Evolutionary conservation across 139 green algal species (phyloP).

Genomic region (Cymbomonas tetramitiformis): DNA sequence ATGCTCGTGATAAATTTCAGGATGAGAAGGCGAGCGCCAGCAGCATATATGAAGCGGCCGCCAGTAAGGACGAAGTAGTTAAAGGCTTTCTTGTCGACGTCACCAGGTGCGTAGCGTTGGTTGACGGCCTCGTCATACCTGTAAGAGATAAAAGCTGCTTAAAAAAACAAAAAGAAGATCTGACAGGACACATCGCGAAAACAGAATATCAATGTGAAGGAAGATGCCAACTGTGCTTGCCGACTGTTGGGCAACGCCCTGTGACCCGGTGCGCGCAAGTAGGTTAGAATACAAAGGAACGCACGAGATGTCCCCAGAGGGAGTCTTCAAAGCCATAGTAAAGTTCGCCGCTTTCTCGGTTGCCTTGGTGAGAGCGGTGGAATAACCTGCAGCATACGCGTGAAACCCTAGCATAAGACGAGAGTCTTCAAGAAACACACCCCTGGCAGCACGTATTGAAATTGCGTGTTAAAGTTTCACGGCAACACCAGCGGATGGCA

Average conservation of each 20-base stretch:
- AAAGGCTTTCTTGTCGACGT: slow-evolving; percentile 76
- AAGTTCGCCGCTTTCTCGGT: slow-evolving; percentile 1
- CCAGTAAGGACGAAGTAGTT: slow-evolving; percentile 92
- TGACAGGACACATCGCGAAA: background rate
- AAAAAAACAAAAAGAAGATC: background rate
- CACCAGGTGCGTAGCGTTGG: slow-evolving; percentile 48
- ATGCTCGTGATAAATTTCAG: slow-evolving; percentile 95
- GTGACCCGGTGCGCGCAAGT: background rate
- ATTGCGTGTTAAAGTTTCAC: too few relatives aligned
- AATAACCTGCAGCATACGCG: too few relatives aligned
- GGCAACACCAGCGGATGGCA: too few relatives aligned
- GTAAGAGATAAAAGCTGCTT: slow-evolving; percentile 27
- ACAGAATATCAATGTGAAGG: background rate
- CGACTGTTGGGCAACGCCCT: background rate
- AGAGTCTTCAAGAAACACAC: too few relatives aligned
- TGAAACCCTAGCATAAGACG: too few relatives aligned
- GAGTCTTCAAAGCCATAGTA: slow-evolving; percentile 51
- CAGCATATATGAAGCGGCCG: slow-evolving; percentile 95
- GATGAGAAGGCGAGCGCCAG: slow-evolving; percentile 74
- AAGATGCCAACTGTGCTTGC: background rate
- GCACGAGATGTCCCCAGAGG: slow-evolving; percentile 40
- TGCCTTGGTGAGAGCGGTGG: background rate
- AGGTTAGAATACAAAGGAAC: background rate
- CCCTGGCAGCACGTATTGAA: too few relatives aligned
- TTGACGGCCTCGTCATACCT: slow-evolving; percentile 78